Evolutionary conservation across 2,329 filamentous ascomycete genomes (phyloP).

Genomic region (Coniochaeta ligniaria): DNA sequence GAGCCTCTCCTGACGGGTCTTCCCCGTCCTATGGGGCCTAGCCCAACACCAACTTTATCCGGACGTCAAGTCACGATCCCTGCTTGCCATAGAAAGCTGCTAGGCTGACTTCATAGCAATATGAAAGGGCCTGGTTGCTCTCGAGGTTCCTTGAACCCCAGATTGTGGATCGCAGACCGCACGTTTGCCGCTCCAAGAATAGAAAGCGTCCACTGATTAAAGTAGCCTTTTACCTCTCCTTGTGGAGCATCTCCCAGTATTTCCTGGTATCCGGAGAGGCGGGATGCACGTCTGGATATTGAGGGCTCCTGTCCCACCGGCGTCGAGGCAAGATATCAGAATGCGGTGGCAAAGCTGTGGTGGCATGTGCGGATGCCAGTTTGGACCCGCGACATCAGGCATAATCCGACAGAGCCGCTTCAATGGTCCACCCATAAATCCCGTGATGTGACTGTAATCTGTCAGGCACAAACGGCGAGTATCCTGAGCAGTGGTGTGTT

Average conservation of each 20-base stretch:
- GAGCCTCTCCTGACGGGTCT: not conserved
- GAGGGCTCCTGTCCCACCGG: not conserved
- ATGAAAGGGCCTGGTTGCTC: not conserved
- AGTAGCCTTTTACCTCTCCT: not conserved
- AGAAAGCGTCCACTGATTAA: not conserved
- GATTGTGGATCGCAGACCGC: not conserved
- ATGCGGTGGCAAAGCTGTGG: not conserved
- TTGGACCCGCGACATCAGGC: not conserved
- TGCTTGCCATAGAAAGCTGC: not conserved
- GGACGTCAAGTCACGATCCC: not conserved
- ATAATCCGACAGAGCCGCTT: not conserved
- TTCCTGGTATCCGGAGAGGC: constrained; percentile 1
- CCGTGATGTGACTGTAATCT: not conserved
- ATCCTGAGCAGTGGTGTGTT: not conserved
- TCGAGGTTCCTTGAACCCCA: not conserved
- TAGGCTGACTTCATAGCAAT: not conserved
- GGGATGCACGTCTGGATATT: not conserved
- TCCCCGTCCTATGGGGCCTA: not conserved
- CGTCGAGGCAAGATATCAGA: not conserved
- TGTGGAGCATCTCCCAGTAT: not conserved
- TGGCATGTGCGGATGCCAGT: not conserved
- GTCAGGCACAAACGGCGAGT: not conserved
- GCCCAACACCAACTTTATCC: not conserved
- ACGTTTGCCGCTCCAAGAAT: constrained; percentile 2
- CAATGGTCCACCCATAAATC: not conserved